These are phyloP conservation scores for Oxyria digyna DNA, from an alignment of 148 eudicot genomes.

Conservation along the genomic window DNA sequence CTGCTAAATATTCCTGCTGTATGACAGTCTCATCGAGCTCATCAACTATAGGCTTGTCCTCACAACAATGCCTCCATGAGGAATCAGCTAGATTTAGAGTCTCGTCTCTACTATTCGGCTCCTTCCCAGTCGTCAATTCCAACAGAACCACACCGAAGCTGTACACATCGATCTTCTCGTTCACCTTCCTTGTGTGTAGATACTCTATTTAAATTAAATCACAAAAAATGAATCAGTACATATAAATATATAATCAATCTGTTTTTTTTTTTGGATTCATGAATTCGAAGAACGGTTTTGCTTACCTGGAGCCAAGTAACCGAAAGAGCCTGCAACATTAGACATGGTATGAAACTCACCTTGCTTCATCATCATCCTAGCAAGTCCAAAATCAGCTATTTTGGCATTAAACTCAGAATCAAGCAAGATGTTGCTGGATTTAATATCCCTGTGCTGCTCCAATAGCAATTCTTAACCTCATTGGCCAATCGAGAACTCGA, in stretches of 20 bases:
- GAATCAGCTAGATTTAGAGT: slow-evolving; percentile 59
- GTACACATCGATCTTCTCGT: slow-evolving; percentile 67
- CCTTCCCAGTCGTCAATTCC: slow-evolving; percentile 69
- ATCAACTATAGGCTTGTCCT: slow-evolving; percentile 27
- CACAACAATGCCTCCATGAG: slow-evolving; percentile 53
- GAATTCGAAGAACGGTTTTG: too few relatives aligned
- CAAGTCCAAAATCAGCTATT: slow-evolving; percentile 71
- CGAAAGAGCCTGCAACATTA: slow-evolving; percentile 59
- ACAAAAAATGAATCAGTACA: too few relatives aligned
- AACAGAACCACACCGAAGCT: slow-evolving; percentile 81
- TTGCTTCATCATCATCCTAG: slow-evolving; percentile 32
- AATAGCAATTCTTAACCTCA: slow-evolving; percentile 43
- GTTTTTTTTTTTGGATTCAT: too few relatives aligned
- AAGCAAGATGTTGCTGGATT: slow-evolving; percentile 60
- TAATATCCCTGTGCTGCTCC: slow-evolving; percentile 72
- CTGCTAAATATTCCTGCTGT: slow-evolving; percentile 29
- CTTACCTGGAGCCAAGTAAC: slow-evolving; percentile 64
- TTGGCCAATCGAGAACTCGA: slow-evolving; percentile 41
- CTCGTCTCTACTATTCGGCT: slow-evolving; percentile 43
- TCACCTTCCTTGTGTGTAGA: slow-evolving; percentile 46
- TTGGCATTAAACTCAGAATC: slow-evolving; percentile 51
- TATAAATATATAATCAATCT: too few relatives aligned
- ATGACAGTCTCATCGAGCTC: slow-evolving; percentile 31
- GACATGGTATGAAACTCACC: slow-evolving; percentile 45
- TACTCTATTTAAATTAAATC: slow-evolving; percentile 35